phyloP scores from a whole-genome alignment of 257 asterid species.

The Fraxinus quadrangulata region DNA sequence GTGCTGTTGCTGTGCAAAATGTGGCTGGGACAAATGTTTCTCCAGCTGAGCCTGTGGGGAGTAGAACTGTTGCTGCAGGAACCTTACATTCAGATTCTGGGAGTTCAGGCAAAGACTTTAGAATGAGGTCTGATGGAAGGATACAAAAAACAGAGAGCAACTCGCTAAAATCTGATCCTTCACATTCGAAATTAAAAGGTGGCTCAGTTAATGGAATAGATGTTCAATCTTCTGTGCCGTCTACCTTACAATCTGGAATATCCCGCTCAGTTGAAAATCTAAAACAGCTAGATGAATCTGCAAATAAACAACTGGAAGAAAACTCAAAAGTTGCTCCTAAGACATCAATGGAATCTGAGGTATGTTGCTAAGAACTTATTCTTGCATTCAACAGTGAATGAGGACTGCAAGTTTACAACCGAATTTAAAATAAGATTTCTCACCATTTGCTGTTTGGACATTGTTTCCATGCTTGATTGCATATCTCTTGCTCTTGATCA shows the following conservation, averaged over 20 bases:
- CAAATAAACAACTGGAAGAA: conserved; percentile 64
- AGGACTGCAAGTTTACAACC: not conserved
- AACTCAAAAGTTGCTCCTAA: conserved; percentile 53
- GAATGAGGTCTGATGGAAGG: conserved; percentile 67
- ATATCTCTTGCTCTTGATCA: not conserved
- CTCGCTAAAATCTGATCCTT: conserved; percentile 49
- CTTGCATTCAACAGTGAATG: not conserved
- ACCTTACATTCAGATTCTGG: conserved; percentile 54
- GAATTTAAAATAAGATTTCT: not conserved
- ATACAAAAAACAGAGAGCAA: conserved; percentile 43
- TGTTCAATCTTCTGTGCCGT: conserved; percentile 43
- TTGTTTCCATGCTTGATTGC: not conserved
- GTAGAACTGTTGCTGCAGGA: conserved; percentile 54
- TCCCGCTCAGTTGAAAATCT: conserved; percentile 55
- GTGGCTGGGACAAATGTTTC: conserved; percentile 54
- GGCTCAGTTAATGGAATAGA: conserved; percentile 53
- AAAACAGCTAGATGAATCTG: conserved; percentile 62
- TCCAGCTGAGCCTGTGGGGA: conserved; percentile 59
- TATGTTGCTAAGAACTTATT: conserved; percentile 32
- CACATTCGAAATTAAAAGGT: conserved; percentile 45
- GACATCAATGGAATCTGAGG: conserved; percentile 76
- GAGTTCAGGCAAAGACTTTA: conserved; percentile 55
- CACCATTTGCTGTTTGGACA: not conserved
- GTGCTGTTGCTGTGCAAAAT: conserved; percentile 55
- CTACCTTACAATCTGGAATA: conserved; percentile 44